Conservation (phyloP, 495 filamentous ascomycete species). For the Polyplosphaeria fusca region DNA sequence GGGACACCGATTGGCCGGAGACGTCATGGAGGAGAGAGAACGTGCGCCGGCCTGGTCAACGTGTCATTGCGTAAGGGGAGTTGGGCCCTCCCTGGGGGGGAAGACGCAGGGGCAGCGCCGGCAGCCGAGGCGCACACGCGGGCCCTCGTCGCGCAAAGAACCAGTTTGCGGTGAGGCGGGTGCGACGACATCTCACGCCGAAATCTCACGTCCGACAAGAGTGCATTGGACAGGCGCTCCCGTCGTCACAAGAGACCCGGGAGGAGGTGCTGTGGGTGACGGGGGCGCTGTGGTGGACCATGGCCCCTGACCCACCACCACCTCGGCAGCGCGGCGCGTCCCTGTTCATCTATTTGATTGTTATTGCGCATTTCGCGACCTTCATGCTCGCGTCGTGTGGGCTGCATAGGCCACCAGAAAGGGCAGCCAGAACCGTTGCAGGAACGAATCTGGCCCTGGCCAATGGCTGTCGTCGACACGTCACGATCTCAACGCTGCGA, state of each 20-base stretch:
- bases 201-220: too few relatives aligned
- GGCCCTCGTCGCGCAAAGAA: neutral
- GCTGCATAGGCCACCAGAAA: too few relatives aligned
- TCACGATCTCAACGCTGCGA: too few relatives aligned
- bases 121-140: conserved; percentile 1
- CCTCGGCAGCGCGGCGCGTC: neutral
- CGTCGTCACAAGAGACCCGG: too few relatives aligned
- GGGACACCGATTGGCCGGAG: neutral
- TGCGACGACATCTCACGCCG: neutral
- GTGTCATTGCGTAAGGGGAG: too few relatives aligned
- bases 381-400: too few relatives aligned
- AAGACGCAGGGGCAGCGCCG: neutral
- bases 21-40: neutral
- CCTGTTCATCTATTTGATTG: conserved; percentile 4
- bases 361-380: neutral
- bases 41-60: neutral
- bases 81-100: too few relatives aligned
- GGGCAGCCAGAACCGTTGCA: too few relatives aligned
- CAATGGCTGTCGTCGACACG: too few relatives aligned
- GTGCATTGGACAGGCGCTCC: too few relatives aligned
- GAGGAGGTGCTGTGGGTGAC: too few relatives aligned
- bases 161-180: neutral
- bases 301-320: neutral
- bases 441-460: too few relatives aligned
- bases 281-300: neutral